A percentile compares a stretch with the other conserved stretches of the same genome.
Conservation (phyloP, 331 rosid genomes). For the Quercus phellos region DNA sequence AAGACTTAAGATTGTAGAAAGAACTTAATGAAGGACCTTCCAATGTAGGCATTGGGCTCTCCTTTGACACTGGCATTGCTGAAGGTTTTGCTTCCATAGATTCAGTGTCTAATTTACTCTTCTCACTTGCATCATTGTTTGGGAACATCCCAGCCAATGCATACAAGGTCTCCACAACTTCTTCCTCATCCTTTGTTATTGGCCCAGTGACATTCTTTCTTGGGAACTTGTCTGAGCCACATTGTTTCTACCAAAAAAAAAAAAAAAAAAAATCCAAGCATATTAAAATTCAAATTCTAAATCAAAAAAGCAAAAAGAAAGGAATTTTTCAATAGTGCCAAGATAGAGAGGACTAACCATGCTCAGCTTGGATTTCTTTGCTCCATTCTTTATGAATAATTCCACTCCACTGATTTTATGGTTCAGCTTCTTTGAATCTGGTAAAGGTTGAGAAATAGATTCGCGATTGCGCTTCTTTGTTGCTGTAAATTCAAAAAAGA, state of each 20-base stretch:
- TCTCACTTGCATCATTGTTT: conserved; percentile 27
- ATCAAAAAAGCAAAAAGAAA: conserved; percentile 13
- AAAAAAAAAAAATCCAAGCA: conserved; percentile 28
- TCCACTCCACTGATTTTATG: conserved; percentile 31
- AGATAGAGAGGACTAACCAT: conserved; percentile 27
- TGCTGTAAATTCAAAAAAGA: conserved; percentile 32
- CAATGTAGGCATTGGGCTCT: conserved; percentile 24
- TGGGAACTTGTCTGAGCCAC: conserved; percentile 24
- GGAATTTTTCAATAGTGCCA: conserved; percentile 7
- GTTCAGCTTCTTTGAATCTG: conserved; percentile 47
- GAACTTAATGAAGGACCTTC: conserved; percentile 43
- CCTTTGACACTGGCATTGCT: conserved; percentile 28
- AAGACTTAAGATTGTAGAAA: neutral
- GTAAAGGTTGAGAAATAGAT: conserved; percentile 35
- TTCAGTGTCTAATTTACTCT: conserved; percentile 17
- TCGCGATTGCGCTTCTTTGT: conserved; percentile 66
- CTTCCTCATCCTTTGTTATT: conserved; percentile 87
- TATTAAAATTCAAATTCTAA: conserved; percentile 10
- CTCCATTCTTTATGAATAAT: conserved; percentile 29
- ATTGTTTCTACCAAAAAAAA: conserved; percentile 52
- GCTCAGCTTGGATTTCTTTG: conserved; percentile 41
- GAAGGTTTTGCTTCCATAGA: conserved; percentile 37
- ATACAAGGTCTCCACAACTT: conserved; percentile 72
- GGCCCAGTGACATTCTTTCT: conserved; percentile 31
- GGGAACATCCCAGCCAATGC: conserved; percentile 80